These are phyloP conservation scores for Sistotremastrum niveocremeum DNA, from an alignment of 768 basidiomycete species.

Conservation along the genomic window DNA sequence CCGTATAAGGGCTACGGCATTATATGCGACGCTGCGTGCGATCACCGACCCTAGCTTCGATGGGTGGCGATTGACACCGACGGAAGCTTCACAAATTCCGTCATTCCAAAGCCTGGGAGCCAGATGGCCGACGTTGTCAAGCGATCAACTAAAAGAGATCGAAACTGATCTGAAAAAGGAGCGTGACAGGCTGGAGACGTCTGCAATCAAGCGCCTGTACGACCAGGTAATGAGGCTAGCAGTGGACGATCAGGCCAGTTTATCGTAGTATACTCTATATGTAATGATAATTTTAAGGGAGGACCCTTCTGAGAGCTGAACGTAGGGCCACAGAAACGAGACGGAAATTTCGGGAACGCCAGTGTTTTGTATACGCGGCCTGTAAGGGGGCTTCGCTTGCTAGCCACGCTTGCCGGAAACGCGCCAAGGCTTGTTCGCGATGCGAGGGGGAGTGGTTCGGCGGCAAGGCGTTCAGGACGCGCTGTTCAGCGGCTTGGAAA, in stretches of 20 bases:
- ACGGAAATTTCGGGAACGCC: conserved; percentile 45
- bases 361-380: conserved; percentile 48
- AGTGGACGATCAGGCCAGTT: conserved; percentile 21
- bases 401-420: conserved; percentile 66
- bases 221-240: conserved; percentile 52
- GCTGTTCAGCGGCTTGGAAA: conserved; percentile 58
- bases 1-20: conserved; percentile 59
- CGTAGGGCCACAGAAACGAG: background rate
- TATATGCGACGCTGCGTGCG: conserved; percentile 51
- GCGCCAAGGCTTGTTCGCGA: conserved; percentile 56
- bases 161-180: conserved; percentile 49
- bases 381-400: conserved; percentile 48
- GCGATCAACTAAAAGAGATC: conserved; percentile 48
- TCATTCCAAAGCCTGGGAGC: conserved; percentile 45
- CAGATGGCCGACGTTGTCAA: conserved; percentile 62
- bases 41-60: conserved; percentile 27
- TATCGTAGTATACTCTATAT: background rate
- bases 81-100: conserved; percentile 46
- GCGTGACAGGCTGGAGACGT: conserved; percentile 40
- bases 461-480: conserved; percentile 43
- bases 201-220: conserved; percentile 48
- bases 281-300: background rate
- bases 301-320: background rate
- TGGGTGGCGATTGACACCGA: conserved; percentile 42
- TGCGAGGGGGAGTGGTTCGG: conserved; percentile 32